A percentile compares a stretch with the other conserved stretches of the same genome.
Evolutionary conservation across 768 basidiomycete genomes (phyloP).

Genomic region (Russula lepida): DNA sequence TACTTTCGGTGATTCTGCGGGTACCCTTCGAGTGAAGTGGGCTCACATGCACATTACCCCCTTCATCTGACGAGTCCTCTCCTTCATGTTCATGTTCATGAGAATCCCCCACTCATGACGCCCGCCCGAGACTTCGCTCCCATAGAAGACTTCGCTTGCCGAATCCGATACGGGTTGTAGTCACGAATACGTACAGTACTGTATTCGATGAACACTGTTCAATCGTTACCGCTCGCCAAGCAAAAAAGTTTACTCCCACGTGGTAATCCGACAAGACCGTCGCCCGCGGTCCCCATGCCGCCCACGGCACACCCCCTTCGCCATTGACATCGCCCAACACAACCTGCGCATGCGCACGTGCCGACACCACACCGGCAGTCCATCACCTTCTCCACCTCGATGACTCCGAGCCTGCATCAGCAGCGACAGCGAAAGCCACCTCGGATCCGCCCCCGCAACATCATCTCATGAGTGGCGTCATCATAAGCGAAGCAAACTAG

Average conservation of each 20-base stretch:
- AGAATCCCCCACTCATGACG: neutral
- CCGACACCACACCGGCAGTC: neutral
- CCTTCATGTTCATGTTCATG: neutral
- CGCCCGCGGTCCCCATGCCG: neutral
- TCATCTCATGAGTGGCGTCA: neutral
- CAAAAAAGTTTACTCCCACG: neutral
- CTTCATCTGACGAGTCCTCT: too few relatives aligned
- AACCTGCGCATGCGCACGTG: too few relatives aligned
- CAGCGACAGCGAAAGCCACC: neutral
- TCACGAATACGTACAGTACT: conserved; percentile 7
- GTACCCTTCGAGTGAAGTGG: neutral
- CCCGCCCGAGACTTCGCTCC: neutral
- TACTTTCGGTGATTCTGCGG: neutral
- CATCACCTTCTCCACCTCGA: neutral
- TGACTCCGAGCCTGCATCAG: neutral
- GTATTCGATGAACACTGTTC: neutral
- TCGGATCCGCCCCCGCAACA: too few relatives aligned
- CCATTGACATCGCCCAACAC: neutral
- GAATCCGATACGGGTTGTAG: neutral
- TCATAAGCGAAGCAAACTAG: neutral
- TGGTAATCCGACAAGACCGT: conserved; percentile 1
- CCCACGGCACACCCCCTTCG: neutral
- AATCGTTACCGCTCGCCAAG: neutral
- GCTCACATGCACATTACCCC: neutral
- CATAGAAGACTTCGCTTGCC: neutral